A percentile compares a stretch with the other conserved stretches of the same genome.
phyloP scores from a whole-genome alignment of 768 basidiomycete species.

The Psilocybe tampanensis region DNA sequence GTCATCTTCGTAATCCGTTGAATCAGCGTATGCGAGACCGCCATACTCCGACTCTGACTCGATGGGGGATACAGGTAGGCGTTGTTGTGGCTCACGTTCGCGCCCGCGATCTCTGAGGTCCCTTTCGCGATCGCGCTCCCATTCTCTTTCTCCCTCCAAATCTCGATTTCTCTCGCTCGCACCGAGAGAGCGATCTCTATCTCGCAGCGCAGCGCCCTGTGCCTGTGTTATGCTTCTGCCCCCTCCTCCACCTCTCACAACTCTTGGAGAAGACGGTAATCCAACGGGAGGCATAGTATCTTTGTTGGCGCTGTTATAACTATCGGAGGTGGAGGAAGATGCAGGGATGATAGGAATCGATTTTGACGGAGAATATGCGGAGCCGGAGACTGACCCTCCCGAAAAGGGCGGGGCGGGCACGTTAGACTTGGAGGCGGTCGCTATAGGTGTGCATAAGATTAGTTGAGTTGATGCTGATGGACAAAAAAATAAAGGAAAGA shows the following conservation, averaged over 20 bases:
- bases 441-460: no score
- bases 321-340: neutral
- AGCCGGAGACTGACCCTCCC: neutral
- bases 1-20: conserved; percentile 45
- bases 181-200: neutral
- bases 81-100: neutral
- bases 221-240: neutral
- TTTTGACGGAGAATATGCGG: neutral
- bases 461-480: no score
- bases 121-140: neutral
- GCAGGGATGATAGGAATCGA: conserved; percentile 9
- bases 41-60: conserved; percentile 47
- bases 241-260: neutral
- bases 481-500: neutral
- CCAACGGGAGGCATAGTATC: neutral
- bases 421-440: no score
- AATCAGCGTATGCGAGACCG: conserved; percentile 54
- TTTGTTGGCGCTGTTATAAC: neutral
- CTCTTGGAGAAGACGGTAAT: neutral
- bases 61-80: conserved; percentile 30
- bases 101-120: neutral
- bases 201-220: neutral
- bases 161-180: neutral
- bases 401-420: neutral
- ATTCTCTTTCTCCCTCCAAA: neutral